Evolutionary conservation across 176 grass and related monocot species (phyloP).

Genomic region (Puya raimondii): DNA sequence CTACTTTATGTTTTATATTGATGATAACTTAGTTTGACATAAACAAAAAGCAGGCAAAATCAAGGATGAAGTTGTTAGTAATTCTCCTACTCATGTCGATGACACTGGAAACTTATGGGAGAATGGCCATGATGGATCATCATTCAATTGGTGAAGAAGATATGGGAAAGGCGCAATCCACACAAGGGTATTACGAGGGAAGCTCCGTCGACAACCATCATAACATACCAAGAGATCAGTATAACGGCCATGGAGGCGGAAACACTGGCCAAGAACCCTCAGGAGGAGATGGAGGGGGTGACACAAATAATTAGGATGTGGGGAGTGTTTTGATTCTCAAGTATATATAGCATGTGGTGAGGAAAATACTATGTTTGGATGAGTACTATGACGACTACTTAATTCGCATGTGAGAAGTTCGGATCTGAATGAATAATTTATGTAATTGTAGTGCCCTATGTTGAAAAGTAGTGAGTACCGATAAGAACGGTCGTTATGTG

Average conservation of each 20-base stretch:
- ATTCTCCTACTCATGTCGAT: constrained; percentile 21
- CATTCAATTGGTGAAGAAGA: constrained; percentile 12
- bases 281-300: constrained; percentile 1
- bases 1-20: not conserved
- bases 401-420: no score
- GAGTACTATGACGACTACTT: no score
- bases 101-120: constrained; percentile 4
- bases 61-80: constrained; percentile 18
- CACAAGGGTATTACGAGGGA: constrained; percentile 9
- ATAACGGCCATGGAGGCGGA: constrained; percentile 12
- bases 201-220: constrained; percentile 30
- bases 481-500: no score
- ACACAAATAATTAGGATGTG: constrained; percentile 3
- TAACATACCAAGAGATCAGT: constrained; percentile 32
- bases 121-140: constrained; percentile 31
- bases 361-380: not conserved
- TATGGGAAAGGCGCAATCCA: constrained; percentile 5
- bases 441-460: no score
- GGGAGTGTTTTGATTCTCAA: not conserved
- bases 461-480: no score
- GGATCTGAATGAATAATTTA: no score
- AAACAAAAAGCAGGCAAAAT: constrained; percentile 1
- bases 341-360: not conserved
- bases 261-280: constrained; percentile 2
- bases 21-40: not conserved